phyloP scores from a whole-genome alignment of 768 basidiomycete species.

The Lactifluus echinatus region DNA sequence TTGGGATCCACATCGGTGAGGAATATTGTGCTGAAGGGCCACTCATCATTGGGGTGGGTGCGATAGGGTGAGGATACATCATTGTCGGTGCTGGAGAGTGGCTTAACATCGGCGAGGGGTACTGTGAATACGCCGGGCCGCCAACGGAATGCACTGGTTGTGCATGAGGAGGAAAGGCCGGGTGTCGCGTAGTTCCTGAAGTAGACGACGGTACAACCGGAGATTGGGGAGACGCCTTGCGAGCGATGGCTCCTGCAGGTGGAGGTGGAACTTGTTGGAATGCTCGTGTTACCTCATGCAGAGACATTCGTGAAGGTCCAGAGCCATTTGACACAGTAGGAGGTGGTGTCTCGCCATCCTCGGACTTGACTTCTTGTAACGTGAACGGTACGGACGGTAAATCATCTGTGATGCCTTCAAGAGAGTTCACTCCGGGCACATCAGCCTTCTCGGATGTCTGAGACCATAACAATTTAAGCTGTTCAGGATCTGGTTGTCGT shows the following conservation, averaged over 20 bases:
- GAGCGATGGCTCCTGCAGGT: conserved; percentile 37
- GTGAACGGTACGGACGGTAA: conserved; percentile 71
- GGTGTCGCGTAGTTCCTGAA: conserved; percentile 8
- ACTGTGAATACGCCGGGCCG: conserved; percentile 43
- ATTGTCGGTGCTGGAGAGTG: conserved; percentile 62
- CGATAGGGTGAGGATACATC: conserved; percentile 53
- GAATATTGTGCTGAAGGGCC: conserved; percentile 53
- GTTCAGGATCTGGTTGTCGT: conserved; percentile 71
- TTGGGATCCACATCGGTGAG: conserved; percentile 48
- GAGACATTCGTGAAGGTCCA: conserved; percentile 61
- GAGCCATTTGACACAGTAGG: conserved; percentile 41
- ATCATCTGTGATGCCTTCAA: conserved; percentile 80
- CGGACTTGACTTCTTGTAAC: conserved; percentile 78
- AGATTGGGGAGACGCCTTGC: conserved; percentile 41
- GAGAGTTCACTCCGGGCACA: conserved; percentile 61
- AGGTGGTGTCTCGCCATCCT: conserved; percentile 75
- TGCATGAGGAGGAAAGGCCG: conserved; percentile 19
- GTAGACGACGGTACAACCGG: conserved; percentile 20
- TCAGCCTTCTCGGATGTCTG: conserved; percentile 66
- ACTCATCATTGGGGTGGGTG: conserved; percentile 54
- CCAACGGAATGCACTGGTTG: conserved; percentile 10
- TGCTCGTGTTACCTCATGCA: conserved; percentile 75
- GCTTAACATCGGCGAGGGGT: conserved; percentile 63
- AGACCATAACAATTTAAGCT: conserved; percentile 79
- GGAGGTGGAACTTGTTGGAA: conserved; percentile 79